Evolutionary conservation across 2,329 filamentous ascomycete species (phyloP).

Genomic region (Polychaeton citri): DNA sequence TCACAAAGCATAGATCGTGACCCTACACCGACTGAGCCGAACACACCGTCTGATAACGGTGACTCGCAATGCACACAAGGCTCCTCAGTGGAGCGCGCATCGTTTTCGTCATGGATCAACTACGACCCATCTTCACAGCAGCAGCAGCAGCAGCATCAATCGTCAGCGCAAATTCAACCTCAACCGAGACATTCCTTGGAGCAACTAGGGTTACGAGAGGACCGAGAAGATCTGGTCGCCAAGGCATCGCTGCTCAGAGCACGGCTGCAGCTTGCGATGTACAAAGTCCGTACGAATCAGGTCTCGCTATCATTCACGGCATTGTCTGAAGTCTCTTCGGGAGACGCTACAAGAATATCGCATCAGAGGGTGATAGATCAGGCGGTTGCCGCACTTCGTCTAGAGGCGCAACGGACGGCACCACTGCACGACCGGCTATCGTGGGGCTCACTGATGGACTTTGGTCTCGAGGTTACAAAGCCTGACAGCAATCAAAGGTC

Average conservation of each 20-base stretch:
- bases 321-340: not conserved
- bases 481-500: not conserved
- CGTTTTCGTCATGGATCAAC: conserved; percentile 36
- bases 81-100: conserved; percentile 21
- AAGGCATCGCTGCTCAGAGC: conserved; percentile 54
- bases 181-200: conserved; percentile 1
- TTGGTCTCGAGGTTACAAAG: not conserved
- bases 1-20: not conserved
- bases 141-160: conserved; percentile 1
- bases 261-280: conserved; percentile 57
- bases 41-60: conserved; percentile 13
- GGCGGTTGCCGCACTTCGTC: not conserved
- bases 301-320: conserved; percentile 48
- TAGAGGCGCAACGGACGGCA: not conserved
- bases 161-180: conserved; percentile 1
- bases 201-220: not conserved
- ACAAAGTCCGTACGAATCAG: conserved; percentile 65
- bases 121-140: conserved; percentile 31
- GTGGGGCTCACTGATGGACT: not conserved
- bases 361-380: not conserved
- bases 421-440: not conserved
- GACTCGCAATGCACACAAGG: conserved; percentile 17
- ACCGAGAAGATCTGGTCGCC: conserved; percentile 9
- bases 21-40: conserved; percentile 13
- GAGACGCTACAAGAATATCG: not conserved